These are phyloP conservation scores for Solanum pinnatisectum DNA, from an alignment of 257 asterid genomes.

Conservation along the genomic window DNA sequence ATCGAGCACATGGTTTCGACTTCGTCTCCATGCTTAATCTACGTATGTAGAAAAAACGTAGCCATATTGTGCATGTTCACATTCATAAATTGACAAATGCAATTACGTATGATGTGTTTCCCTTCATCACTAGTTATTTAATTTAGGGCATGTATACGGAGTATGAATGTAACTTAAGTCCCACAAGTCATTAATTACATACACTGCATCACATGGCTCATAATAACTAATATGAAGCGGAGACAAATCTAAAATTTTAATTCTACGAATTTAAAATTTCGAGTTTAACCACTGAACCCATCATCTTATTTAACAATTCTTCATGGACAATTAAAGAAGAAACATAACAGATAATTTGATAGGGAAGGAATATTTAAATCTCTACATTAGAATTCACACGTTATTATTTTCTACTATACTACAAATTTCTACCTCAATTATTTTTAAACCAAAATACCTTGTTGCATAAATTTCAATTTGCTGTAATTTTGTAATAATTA, in stretches of 20 bases:
- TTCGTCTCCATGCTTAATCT: neutral
- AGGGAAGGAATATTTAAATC: neutral
- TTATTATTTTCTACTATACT: neutral
- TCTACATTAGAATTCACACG: neutral
- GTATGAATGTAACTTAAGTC: neutral
- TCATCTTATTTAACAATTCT: neutral
- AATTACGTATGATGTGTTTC: neutral
- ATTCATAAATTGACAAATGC: neutral
- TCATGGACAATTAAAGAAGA: no score
- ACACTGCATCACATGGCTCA: neutral
- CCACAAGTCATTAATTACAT: neutral
- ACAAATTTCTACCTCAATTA: neutral
- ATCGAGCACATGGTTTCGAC: neutral
- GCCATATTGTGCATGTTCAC: neutral
- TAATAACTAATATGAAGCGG: neutral
- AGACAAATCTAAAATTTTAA: neutral
- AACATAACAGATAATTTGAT: no score
- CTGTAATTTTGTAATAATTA: neutral
- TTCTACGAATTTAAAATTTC: neutral
- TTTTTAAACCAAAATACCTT: neutral
- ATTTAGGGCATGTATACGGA: neutral
- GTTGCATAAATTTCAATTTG: neutral
- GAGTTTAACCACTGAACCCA: neutral
- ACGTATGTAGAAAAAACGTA: neutral
- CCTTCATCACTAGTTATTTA: neutral